Percentiles rank a stretch among this genome's conserved stretches.
These are phyloP conservation scores for Claviceps capensis DNA, from an alignment of 2,329 filamentous ascomycete genomes.

Conservation along the genomic window DNA sequence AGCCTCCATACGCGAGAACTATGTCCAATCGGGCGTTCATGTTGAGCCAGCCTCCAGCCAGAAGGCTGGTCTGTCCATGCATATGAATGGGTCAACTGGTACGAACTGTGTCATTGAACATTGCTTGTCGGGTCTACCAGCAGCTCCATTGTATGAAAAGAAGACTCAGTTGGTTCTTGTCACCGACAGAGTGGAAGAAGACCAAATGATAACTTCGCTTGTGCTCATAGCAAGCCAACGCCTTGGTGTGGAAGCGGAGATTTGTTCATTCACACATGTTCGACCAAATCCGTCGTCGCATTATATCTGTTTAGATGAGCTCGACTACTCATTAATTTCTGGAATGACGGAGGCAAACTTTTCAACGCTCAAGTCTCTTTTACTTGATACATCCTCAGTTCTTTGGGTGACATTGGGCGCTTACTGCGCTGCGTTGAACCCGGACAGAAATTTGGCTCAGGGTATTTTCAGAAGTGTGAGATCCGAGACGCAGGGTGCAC, in stretches of 20 bases:
- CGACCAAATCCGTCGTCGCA: slow-evolving; percentile 7
- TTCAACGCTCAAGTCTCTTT: slow-evolving; percentile 19
- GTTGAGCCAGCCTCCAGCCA: not conserved
- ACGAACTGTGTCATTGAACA: not conserved
- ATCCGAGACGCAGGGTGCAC: slow-evolving; percentile 30
- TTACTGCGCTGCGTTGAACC: slow-evolving; percentile 21
- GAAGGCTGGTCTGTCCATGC: no score
- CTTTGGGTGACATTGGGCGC: slow-evolving; percentile 28
- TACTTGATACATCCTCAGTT: slow-evolving; percentile 21
- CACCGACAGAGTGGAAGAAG: slow-evolving; percentile 9
- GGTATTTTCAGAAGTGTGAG: slow-evolving; percentile 32
- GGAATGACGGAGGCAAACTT: slow-evolving; percentile 25
- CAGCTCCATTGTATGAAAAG: no score
- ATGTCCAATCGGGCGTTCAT: not conserved
- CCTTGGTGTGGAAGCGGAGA: slow-evolving; percentile 8
- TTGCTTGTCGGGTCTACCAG: not conserved
- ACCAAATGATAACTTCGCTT: slow-evolving; percentile 11
- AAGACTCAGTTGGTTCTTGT: slow-evolving; percentile 11
- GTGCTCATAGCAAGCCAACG: not conserved
- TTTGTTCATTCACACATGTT: slow-evolving; percentile 10
- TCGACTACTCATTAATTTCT: slow-evolving; percentile 29
- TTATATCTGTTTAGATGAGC: slow-evolving; percentile 29
- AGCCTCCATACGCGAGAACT: not conserved
- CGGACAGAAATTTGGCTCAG: slow-evolving; percentile 29
- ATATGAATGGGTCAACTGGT: not conserved